Evolutionary conservation across 2,329 filamentous ascomycete genomes (phyloP).

Genomic region (Cladophialophora psammophila): DNA sequence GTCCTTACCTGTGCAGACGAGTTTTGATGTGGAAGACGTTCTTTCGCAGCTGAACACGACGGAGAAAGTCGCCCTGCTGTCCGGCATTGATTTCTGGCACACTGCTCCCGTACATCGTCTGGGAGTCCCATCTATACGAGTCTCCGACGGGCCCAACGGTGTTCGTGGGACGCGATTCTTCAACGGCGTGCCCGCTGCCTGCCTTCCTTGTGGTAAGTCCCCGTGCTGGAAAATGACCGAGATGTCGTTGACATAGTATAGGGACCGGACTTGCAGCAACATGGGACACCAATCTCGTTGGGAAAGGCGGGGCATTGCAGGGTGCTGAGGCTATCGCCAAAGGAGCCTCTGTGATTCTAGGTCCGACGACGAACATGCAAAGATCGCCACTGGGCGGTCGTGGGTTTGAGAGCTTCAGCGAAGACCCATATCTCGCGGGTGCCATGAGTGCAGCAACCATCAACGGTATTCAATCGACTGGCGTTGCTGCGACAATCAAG

Average conservation of each 20-base stretch:
- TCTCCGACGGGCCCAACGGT: conserved; percentile 74
- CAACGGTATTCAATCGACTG: conserved; percentile 74
- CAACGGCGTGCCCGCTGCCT: conserved; percentile 72
- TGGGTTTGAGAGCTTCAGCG: conserved; percentile 86
- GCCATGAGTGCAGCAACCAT: conserved; percentile 76
- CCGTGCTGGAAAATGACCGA: no score
- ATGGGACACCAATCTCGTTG: conserved; percentile 75
- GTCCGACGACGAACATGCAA: conserved; percentile 82
- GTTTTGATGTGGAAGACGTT: conserved; percentile 41
- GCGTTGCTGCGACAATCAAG: conserved; percentile 79
- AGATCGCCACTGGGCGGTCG: conserved; percentile 82
- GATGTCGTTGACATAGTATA: conserved; percentile 19
- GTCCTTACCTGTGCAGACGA: conserved; percentile 31
- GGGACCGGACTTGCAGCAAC: conserved; percentile 80
- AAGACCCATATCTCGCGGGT: conserved; percentile 79
- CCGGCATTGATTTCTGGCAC: conserved; percentile 73
- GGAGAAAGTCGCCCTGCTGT: conserved; percentile 64
- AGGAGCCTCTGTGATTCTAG: conserved; percentile 75
- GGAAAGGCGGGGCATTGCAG: conserved; percentile 73
- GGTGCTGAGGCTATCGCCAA: conserved; percentile 76
- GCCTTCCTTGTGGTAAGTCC: conserved; percentile 69
- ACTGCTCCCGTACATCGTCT: conserved; percentile 69
- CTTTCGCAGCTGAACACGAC: conserved; percentile 47
- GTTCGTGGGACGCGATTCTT: conserved; percentile 73
- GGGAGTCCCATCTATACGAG: conserved; percentile 69